Base-by-base conservation (phyloP, 805 yeast species). In the Vanderwaltozyma polyspora region DNA sequence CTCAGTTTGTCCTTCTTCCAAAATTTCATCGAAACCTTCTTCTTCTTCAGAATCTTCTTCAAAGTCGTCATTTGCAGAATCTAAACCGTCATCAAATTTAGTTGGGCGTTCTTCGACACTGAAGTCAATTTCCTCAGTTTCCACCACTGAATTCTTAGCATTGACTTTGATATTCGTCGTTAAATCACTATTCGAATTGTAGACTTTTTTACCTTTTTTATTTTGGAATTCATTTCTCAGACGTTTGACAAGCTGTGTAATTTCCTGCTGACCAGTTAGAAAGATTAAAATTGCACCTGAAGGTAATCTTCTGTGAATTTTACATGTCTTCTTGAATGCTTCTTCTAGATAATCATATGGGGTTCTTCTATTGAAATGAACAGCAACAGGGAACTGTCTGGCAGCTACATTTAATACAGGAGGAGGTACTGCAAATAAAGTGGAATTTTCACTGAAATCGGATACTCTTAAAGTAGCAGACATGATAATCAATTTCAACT, bases 401-500 rank as follows among this genome's bases (percentile, higher is more conserved):
- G 97, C 94, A 34, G 82, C 89, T 11, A 91, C 86, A 44, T 79
- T 79, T 25, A 93, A 60, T 24, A 93, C 73, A 2, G 98, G 98
- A 1, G 98, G 98, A 0, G 82, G 76, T 0, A 51, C 47, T 13
- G 66, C 57, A 49, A 93, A 91, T 22, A 93, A 62, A 2, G 67
- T 59, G 12, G 59, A 53, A 55, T 91, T 91, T 48, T 86, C 94
- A 34, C 95, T 75, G 52, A 91, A 91, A 56, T 91, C 99, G 12
- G 89, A 62, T 1, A 91, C 97, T 48, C 97, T 68, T 39, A 91
- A 67, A 0, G 99, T 91, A 13, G 99, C 99, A 29, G 97, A 87
- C 99, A 91, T 91, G 47, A 91, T 79, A 19, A 91, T 72, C 38
- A 91, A 60, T 55, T 89, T 91, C 39, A 91, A 64, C 10, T 80